Base-by-base conservation (phyloP, 306 rosid genomes). In the Citrullus mucosospermus region DNA sequence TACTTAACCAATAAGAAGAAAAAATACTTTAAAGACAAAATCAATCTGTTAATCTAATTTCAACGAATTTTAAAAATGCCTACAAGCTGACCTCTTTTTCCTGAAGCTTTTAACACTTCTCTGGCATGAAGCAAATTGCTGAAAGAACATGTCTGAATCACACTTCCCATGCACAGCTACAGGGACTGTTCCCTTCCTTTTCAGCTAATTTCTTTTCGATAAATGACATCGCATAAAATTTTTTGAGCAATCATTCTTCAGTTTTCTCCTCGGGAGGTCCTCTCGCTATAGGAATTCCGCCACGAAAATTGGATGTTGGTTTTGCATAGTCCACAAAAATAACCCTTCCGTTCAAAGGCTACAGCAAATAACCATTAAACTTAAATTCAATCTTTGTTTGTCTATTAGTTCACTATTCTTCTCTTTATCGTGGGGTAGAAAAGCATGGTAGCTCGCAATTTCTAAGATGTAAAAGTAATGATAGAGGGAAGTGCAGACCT, bases 321-420 rank as follows among this genome's bases (percentile, higher is more conserved):
- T 90, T 94, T 38, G 96, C 97, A 77, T 87, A 92, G 81, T 90
- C 93, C 80, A 90, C 96, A 78, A 86, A 92, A 66, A 94, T 55
- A 20, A 89, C 95, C n/a, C 97, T 92, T 13, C 98, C 98, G 78
- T 90, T 90, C 80, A 94, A 83, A 56, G 89, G 84, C 98, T 94
- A 91, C 83, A 72, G 11, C 15, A 30, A 32, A 30, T 14, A 72
- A 72, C 25, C 25, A 50, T 72, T 16, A 50, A 60, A 25, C 20
- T 72, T 50, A 9, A 25, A 25, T 25, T 25, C 28, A 25, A 25
- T 25, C 28, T 25, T 25, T 25, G 28, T 25, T 25, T 25, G 28
- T 25, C 28, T 22, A 22, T 22, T 22, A 22, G 22, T 0, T 22
- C 22, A 22, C 22, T 0, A 22, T 22, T 22, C 22, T 22, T 22